Evolutionary conservation across 2,329 filamentous ascomycete species (phyloP).

Genomic region (Verticillium isaacii): DNA sequence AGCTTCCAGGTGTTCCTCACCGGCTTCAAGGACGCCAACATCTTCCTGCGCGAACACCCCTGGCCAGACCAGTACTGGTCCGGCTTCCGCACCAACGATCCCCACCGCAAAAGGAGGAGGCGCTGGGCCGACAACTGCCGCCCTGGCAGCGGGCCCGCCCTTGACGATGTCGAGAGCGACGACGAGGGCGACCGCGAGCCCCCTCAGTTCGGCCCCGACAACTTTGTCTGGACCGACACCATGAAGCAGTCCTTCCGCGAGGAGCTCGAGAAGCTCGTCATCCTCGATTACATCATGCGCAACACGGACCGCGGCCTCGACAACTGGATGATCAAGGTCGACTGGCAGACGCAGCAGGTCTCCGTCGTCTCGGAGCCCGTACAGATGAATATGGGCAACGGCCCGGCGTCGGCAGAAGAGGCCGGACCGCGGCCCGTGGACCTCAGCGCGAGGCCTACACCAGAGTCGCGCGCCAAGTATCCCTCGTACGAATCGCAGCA

Average conservation of each 20-base stretch:
- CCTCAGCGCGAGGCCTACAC: slow-evolving; percentile 34
- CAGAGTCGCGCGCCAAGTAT: slow-evolving; percentile 40
- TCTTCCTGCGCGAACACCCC: slow-evolving; percentile 90
- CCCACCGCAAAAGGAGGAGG: slow-evolving; percentile 63
- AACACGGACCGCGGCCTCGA: slow-evolving; percentile 96
- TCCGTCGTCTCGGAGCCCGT: slow-evolving; percentile 80
- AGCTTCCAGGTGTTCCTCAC: slow-evolving; percentile 98
- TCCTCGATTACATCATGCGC: slow-evolving; percentile 97
- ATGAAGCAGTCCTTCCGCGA: slow-evolving; percentile 91
- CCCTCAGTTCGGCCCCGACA: slow-evolving; percentile 37
- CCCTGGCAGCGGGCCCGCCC: slow-evolving; percentile 15
- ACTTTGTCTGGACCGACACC: slow-evolving; percentile 80
- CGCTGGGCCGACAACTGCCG: slow-evolving; percentile 24
- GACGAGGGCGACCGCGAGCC: slow-evolving; percentile 36
- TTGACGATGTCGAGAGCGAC: slow-evolving; percentile 44
- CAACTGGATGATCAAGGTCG: slow-evolving; percentile 99
- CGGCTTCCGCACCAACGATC: slow-evolving; percentile 64
- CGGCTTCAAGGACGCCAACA: slow-evolving; percentile 93
- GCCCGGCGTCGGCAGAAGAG: slow-evolving; percentile 33
- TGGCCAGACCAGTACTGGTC: slow-evolving; percentile 87
- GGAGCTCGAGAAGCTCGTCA: slow-evolving; percentile 93
- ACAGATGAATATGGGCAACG: slow-evolving; percentile 56
- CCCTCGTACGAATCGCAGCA: slow-evolving; percentile 71
- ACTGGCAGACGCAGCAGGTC: slow-evolving; percentile 76
- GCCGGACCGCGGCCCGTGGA: slow-evolving; percentile 59